Evolutionary conservation across 176 grass and related monocot genomes (phyloP).

Genomic region (Hordeum marinum): DNA sequence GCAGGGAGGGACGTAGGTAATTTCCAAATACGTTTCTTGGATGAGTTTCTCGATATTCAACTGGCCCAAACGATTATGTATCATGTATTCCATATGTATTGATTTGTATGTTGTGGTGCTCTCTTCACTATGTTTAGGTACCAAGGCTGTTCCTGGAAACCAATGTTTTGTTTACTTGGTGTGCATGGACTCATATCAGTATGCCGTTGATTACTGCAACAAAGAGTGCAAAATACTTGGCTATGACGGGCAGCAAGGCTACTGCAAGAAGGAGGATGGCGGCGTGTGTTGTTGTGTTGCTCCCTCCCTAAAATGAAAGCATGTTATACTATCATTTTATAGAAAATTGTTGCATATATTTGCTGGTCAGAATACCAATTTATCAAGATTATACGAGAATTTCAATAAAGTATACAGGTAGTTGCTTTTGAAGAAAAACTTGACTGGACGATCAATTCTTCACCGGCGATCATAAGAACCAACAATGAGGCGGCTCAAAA

Average conservation of each 20-base stretch:
- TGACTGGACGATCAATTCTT: too few relatives aligned
- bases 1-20: not conserved
- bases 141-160: not conserved
- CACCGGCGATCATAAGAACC: too few relatives aligned
- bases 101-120: not conserved
- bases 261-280: too few relatives aligned
- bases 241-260: too few relatives aligned
- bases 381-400: not conserved
- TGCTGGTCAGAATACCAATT: not conserved
- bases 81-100: not conserved
- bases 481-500: too few relatives aligned
- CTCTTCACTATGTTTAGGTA: not conserved
- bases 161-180: not conserved
- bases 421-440: too few relatives aligned
- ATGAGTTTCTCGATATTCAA: not conserved
- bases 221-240: too few relatives aligned
- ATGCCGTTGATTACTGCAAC: too few relatives aligned
- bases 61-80: not conserved
- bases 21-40: not conserved
- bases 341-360: not conserved
- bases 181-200: not conserved
- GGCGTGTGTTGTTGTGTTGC: not conserved
- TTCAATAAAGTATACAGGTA: not conserved
- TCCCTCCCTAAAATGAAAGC: not conserved
- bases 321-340: not conserved